Percentiles rank a stretch among this genome's conserved stretches.
phyloP scores from a whole-genome alignment of 768 basidiomycete genomes.

The Cantharellus anzutake region DNA sequence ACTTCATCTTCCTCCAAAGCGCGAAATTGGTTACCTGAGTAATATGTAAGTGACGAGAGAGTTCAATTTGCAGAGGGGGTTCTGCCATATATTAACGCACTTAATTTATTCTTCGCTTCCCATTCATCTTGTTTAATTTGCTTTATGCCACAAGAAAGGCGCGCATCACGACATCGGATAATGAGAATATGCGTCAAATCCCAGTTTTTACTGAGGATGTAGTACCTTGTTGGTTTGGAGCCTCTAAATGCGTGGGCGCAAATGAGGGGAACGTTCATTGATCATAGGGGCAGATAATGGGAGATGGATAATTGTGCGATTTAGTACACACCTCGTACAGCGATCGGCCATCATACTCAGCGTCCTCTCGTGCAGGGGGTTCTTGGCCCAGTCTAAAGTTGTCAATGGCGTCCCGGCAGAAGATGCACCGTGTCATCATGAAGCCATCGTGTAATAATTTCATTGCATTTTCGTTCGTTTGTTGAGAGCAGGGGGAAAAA shows the following conservation, averaged over 20 bases:
- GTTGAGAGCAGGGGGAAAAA: neutral
- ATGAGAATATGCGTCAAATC: too few relatives aligned
- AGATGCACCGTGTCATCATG: neutral
- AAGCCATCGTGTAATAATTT: too few relatives aligned
- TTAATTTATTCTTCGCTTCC: constrained; percentile 76
- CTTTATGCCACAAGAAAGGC: constrained; percentile 19
- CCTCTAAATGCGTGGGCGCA: too few relatives aligned
- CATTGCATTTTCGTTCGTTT: neutral
- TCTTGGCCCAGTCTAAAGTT: constrained; percentile 54
- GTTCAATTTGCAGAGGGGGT: neutral
- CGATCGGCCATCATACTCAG: constrained; percentile 59
- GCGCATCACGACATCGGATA: neutral
- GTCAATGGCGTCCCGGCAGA: neutral
- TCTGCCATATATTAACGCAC: constrained; percentile 10
- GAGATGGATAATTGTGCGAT: too few relatives aligned
- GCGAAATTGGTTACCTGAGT: constrained; percentile 67
- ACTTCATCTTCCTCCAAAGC: constrained; percentile 82
- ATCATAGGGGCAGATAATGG: too few relatives aligned
- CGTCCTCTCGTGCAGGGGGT: constrained; percentile 59
- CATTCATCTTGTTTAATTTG: constrained; percentile 85
- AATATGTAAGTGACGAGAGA: constrained; percentile 4
- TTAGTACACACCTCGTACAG: constrained; percentile 57
- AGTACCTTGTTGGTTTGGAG: too few relatives aligned
- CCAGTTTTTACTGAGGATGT: too few relatives aligned
- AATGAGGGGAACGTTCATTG: too few relatives aligned